Conservation (phyloP, 1,139 yeast species). For the Sugiyamaella grinbergsii region DNA sequence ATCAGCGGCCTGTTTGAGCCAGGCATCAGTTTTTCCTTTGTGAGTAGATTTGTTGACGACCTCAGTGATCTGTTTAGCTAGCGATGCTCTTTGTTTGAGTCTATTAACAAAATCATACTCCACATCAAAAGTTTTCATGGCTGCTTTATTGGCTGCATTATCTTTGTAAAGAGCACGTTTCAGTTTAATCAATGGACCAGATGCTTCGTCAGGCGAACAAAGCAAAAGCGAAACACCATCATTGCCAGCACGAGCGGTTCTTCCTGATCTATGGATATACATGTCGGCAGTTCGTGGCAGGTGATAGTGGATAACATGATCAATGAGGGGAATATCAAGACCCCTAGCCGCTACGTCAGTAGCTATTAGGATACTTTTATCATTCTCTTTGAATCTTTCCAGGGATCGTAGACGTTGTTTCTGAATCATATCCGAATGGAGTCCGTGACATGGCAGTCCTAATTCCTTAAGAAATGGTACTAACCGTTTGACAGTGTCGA, state of each 20-base stretch:
- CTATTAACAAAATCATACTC: constrained; percentile 74
- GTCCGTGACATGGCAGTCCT: constrained; percentile 70
- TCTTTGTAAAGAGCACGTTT: constrained; percentile 57
- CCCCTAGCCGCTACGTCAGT: constrained; percentile 99
- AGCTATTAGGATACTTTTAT: constrained; percentile 72
- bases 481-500: constrained; percentile 87
- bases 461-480: constrained; percentile 74
- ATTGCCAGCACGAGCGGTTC: constrained; percentile 95
- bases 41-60: constrained; percentile 61
- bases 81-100: constrained; percentile 63
- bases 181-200: constrained; percentile 80
- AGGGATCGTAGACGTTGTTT: constrained; percentile 85
- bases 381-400: constrained; percentile 57
- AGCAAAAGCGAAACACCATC: constrained; percentile 93
- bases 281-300: constrained; percentile 93
- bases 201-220: constrained; percentile 88
- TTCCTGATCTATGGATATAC: constrained; percentile 93
- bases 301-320: constrained; percentile 95
- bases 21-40: constrained; percentile 67
- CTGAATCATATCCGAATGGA: constrained; percentile 95
- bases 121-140: constrained; percentile 70
- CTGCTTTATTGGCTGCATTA: constrained; percentile 33
- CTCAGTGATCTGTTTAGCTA: constrained; percentile 78
- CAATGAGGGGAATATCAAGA: constrained; percentile 84
- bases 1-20: constrained; percentile 91